Evolutionary conservation across 208 protist genomes (phyloP).

Genomic region (Borovskyia barvae): DNA sequence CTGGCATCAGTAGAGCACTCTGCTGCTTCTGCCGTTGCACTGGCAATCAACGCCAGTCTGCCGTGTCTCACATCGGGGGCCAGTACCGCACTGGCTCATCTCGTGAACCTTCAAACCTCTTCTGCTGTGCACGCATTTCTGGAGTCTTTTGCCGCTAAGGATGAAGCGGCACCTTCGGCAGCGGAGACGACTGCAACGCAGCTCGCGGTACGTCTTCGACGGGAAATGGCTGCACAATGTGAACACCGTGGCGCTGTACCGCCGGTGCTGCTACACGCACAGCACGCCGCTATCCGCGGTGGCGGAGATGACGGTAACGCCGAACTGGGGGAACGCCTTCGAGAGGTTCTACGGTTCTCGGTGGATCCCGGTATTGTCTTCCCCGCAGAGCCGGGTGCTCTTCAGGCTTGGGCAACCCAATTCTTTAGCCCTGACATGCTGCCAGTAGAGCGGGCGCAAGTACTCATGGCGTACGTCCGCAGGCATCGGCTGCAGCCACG

Average conservation of each 20-base stretch:
- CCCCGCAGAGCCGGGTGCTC: constrained; percentile 35
- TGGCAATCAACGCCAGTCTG: constrained; percentile 55
- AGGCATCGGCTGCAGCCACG: constrained; percentile 40
- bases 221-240: not conserved
- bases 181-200: constrained; percentile 67
- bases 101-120: constrained; percentile 48
- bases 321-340: not conserved
- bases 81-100: constrained; percentile 30
- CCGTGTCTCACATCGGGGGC: constrained; percentile 36
- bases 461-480: constrained; percentile 27
- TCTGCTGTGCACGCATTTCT: constrained; percentile 52
- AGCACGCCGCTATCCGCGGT: no score
- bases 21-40: constrained; percentile 42
- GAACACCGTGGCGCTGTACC: constrained; percentile 14
- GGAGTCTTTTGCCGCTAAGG: constrained; percentile 48
- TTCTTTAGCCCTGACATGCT: constrained; percentile 23
- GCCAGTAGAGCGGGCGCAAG: constrained; percentile 25
- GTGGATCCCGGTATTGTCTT: constrained; percentile 65
- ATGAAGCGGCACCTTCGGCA: constrained; percentile 33
- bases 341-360: constrained; percentile 35
- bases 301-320: not conserved
- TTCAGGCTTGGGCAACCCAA: constrained; percentile 54
- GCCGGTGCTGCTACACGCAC: no score
- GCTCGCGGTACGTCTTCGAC: constrained; percentile 44
- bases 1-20: constrained; percentile 32